Percentiles rank a stretch among this genome's conserved stretches.
Conservation (phyloP, 176 grass and related monocot genomes). For the Raddia guianensis region DNA sequence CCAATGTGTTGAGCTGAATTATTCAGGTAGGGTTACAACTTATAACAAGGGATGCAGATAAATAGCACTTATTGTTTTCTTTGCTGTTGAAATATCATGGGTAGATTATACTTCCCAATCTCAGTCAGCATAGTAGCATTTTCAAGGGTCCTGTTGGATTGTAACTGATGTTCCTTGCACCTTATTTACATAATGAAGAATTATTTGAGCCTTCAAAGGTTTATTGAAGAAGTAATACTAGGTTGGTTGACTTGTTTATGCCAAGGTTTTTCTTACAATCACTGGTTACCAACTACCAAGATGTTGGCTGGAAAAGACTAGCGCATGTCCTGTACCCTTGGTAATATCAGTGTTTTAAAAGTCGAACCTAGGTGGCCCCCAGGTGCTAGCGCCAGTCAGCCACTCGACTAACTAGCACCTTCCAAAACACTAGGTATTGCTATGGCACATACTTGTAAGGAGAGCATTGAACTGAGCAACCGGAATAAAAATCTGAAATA, state of each 20-base stretch:
- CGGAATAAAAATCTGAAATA: not conserved
- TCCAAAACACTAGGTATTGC: no score
- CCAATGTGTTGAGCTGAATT: conserved; percentile 15
- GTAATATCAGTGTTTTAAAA: not conserved
- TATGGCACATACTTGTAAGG: not conserved
- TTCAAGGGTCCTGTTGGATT: not conserved
- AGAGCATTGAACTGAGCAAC: not conserved
- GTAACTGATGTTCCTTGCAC: not conserved
- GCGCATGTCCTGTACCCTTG: not conserved
- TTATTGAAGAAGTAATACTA: not conserved
- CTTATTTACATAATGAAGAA: not conserved
- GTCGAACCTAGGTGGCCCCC: no score
- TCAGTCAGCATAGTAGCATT: not conserved
- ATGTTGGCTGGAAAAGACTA: not conserved
- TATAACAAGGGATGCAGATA: not conserved
- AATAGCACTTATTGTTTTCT: not conserved
- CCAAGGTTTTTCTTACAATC: not conserved
- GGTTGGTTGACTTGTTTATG: conserved; percentile 4
- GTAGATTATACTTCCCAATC: not conserved
- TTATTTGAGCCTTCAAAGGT: not conserved
- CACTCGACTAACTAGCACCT: no score
- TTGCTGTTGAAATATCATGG: conserved; percentile 2
- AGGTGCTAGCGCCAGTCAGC: no score
- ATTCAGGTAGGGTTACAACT: not conserved
- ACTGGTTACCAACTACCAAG: not conserved